These are phyloP conservation scores for Fragilariopsis cylindrus DNA, from an alignment of 108 stramenopile genomes.

Conservation along the genomic window DNA sequence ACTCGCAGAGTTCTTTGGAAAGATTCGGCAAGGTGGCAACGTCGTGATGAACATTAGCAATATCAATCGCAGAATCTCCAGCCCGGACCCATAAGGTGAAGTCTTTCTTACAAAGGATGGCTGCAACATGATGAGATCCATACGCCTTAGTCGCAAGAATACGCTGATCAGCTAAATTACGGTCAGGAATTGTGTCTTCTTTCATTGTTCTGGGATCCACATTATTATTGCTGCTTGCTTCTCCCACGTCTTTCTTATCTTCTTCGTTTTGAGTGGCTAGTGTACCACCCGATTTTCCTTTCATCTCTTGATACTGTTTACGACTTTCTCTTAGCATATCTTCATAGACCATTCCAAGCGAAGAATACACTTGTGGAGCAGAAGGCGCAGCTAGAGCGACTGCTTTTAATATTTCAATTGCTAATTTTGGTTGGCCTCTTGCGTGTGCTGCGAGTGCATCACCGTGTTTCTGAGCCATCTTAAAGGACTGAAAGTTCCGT, in stretches of 20 bases:
- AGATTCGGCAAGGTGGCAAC: slow-evolving; percentile 14
- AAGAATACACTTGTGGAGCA: slow-evolving; percentile 85
- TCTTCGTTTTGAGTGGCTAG: slow-evolving; percentile 11
- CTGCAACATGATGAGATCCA: slow-evolving; percentile 80
- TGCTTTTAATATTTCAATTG: slow-evolving; percentile 66
- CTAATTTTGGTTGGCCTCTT: slow-evolving; percentile 55
- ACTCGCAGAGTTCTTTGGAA: slow-evolving; percentile 11
- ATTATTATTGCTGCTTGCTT: background rate
- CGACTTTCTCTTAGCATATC: slow-evolving; percentile 64
- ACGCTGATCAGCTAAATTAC: slow-evolving; percentile 37
- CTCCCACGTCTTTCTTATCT: background rate
- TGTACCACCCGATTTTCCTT: background rate
- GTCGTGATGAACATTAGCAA: slow-evolving; percentile 49
- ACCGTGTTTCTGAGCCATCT: slow-evolving; percentile 75
- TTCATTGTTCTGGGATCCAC: background rate
- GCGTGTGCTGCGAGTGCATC: slow-evolving; percentile 79
- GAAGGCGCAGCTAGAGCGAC: slow-evolving; percentile 76
- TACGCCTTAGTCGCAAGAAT: slow-evolving; percentile 79
- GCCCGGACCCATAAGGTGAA: slow-evolving; percentile 79
- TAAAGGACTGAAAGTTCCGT: slow-evolving; percentile 66
- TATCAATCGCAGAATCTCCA: slow-evolving; percentile 67
- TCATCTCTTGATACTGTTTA: slow-evolving; percentile 11
- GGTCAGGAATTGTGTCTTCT: slow-evolving; percentile 18
- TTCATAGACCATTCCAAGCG: slow-evolving; percentile 86
- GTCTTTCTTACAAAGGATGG: slow-evolving; percentile 80